Evolutionary conservation across 306 rosid genomes (phyloP).

Genomic region (Pyrus bretschneideri): DNA sequence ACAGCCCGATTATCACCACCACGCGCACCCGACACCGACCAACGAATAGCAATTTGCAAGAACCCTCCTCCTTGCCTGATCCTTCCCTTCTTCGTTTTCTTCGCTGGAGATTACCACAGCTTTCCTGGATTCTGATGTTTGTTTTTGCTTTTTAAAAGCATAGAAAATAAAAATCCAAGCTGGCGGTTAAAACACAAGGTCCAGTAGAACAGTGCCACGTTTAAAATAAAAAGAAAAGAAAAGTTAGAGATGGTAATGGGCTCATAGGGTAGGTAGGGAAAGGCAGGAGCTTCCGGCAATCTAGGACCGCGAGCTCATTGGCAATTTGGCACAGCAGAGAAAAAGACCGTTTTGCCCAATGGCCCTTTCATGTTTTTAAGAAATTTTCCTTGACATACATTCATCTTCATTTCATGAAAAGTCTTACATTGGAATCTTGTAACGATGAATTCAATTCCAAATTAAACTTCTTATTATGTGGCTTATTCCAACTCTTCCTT

Average conservation of each 20-base stretch:
- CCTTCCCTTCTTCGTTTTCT: neutral
- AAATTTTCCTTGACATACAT: too few relatives aligned
- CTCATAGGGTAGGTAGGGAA: too few relatives aligned
- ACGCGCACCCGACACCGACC: constrained; percentile 3
- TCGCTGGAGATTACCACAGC: neutral
- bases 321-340: neutral
- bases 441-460: too few relatives aligned
- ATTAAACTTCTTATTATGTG: accelerated
- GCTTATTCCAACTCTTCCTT: accelerated
- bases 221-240: neutral
- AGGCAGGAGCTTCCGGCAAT: neutral
- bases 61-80: neutral
- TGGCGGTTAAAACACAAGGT: too few relatives aligned
- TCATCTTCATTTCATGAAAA: too few relatives aligned
- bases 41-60: too few relatives aligned
- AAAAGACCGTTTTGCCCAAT: neutral
- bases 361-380: too few relatives aligned
- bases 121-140: neutral
- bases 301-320: neutral
- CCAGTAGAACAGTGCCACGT: neutral
- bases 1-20: constrained; percentile 43
- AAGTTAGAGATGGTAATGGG: neutral
- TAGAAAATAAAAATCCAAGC: neutral
- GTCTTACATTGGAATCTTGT: too few relatives aligned
- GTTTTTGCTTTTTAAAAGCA: neutral